Conservation (phyloP, 495 filamentous ascomycete genomes). For the Pseudevernia furfuracea region DNA sequence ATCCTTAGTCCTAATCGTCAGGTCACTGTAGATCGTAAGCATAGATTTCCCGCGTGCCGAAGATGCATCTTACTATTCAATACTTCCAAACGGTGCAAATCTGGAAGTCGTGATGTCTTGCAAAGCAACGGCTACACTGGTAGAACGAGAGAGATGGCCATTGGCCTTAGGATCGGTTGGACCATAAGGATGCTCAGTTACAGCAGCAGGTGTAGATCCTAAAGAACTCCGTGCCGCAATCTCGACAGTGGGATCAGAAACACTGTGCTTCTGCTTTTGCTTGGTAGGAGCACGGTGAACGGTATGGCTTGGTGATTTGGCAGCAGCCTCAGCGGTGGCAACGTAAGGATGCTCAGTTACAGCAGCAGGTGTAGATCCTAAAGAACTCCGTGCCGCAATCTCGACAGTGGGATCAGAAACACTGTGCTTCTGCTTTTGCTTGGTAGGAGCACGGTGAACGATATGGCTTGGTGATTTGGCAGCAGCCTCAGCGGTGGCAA, state of each 20-base stretch:
- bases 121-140: background rate
- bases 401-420: background rate
- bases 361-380: background rate
- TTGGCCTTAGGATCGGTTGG: background rate
- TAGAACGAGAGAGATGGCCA: background rate
- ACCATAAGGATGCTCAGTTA: background rate
- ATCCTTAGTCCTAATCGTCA: background rate
- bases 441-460: background rate
- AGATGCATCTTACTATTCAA: background rate
- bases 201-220: background rate
- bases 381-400: background rate
- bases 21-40: background rate
- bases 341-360: background rate
- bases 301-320: background rate
- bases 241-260: background rate
- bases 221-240: background rate
- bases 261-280: background rate
- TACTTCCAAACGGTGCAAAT: background rate
- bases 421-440: background rate
- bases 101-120: background rate
- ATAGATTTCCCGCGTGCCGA: background rate
- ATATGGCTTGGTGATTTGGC: background rate
- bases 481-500: too few relatives aligned
- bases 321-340: background rate
- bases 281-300: background rate